Evolutionary conservation across 2,329 filamentous ascomycete genomes (phyloP), one percentile per base, ranked within the genome.

Genomic region (Torrubiellomyces zombiae): DNA sequence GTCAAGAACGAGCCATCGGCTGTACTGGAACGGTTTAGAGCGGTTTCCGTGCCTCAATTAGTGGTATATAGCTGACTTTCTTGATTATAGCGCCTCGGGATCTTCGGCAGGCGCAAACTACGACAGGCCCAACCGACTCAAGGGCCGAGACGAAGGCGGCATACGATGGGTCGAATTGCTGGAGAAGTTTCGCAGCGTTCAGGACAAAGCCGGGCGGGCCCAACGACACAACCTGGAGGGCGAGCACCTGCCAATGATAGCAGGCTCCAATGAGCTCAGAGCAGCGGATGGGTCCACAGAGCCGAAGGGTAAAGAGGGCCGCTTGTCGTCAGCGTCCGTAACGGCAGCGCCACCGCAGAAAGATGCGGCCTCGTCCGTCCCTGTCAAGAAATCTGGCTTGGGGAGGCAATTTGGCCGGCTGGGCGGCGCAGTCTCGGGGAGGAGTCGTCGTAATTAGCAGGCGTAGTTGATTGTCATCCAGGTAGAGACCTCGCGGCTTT

Each of bases 101-200:
- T 52, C 60, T 27, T 48, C 66, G 9, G 50, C 53, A 20, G 55
- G 51, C 23, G 62, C 71, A 29, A 64, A 56, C 35, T 81, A 75
- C 48, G 76, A 83, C 39, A 63, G 77, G 31, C 64, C 75, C 16
- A 86, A 79, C 37, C 65, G 83, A 31, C 62, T 94, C 63, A 94
- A 68, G 47, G 71, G 67, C 24, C 66, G 85, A 28, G 81, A 91
- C 35, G 85, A 94, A 28, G 71, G 69, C 27, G 74, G 71, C 17
- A 92, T 98, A 38, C 75, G 78, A 28, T 98, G 89, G 89, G 70
- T 67, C 3, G 89, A 98, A 39, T 62, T 98, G 18, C 64, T 98
- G 5, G 89, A 98, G 35, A 93, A 94, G 44, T 98, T 98, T 53
- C 79, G 80, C 37, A 70, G 65, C 26, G 86, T 91, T 2, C 89